A percentile compares a stretch with the other conserved stretches of the same genome.
These are phyloP conservation scores for Neurospora africana DNA, from an alignment of 495 filamentous ascomycete genomes.

Conservation along the genomic window DNA sequence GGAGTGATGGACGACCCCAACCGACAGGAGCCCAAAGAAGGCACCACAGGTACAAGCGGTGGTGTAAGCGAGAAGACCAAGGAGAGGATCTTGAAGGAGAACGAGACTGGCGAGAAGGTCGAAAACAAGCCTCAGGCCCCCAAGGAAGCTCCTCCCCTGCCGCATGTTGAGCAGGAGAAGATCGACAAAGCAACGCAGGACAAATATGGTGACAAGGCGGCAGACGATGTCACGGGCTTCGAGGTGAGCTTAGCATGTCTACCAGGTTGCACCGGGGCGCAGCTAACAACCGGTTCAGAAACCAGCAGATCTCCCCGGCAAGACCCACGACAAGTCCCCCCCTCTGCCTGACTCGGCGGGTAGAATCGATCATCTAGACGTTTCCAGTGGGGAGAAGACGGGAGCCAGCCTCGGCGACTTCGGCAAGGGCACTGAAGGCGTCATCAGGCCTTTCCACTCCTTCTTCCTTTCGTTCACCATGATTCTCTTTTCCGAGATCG, in stretches of 20 bases:
- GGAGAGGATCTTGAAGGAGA: slow-evolving; percentile 50
- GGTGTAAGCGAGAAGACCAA: slow-evolving; percentile 78
- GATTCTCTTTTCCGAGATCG: slow-evolving; percentile 96
- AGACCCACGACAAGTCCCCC: slow-evolving; percentile 65
- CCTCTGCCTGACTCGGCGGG: slow-evolving; percentile 55
- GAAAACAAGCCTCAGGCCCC: slow-evolving; percentile 72
- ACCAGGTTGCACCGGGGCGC: neutral
- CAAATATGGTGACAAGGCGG: slow-evolving; percentile 19
- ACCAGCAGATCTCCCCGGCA: slow-evolving; percentile 69
- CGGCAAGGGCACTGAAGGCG: slow-evolving; percentile 43
- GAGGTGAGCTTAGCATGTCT: slow-evolving; percentile 42
- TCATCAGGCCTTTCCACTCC: slow-evolving; percentile 81
- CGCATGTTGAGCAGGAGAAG: slow-evolving; percentile 64
- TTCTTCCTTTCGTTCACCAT: slow-evolving; percentile 88
- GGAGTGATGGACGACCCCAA: slow-evolving; percentile 87
- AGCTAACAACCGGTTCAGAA: slow-evolving; percentile 44
- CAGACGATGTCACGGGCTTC: slow-evolving; percentile 46
- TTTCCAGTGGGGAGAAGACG: slow-evolving; percentile 40
- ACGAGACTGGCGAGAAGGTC: slow-evolving; percentile 45
- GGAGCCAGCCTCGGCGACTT: slow-evolving; percentile 17
- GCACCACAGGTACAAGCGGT: slow-evolving; percentile 77
- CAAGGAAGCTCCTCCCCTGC: slow-evolving; percentile 73
- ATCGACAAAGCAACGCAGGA: slow-evolving; percentile 32
- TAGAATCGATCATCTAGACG: slow-evolving; percentile 55
- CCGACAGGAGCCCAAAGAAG: slow-evolving; percentile 61